Base-by-base conservation (phyloP, 176 grass and related monocot species). In the Cymbopogon citratus region DNA sequence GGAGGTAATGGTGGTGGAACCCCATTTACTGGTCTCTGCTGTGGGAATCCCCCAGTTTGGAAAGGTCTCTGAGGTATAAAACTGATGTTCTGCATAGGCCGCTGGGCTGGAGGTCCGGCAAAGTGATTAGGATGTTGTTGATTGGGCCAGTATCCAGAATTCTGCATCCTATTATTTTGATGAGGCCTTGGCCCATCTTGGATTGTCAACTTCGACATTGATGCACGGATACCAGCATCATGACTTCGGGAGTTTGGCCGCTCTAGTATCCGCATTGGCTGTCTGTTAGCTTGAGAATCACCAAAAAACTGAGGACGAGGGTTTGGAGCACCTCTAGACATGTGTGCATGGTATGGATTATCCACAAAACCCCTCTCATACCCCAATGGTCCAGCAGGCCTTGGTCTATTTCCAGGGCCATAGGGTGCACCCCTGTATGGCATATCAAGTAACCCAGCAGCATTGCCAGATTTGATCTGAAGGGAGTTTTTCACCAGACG, bases 401-500 rank as follows among this genome's bases (percentile, higher is more conserved):
- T 91, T 41, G 82, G 69, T 75, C 85, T 91, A 78, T 71, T 71
- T 56, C 81, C 82, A 64, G 43, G 80, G 34, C 70, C 77, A 85
- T 85, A 64, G 68, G 84, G 75, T 59, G 59, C 81, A 65, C 79
- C 87, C 48, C 87, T 83, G 56, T 84, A 95, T 79, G 96, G 85
- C 65, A 89, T 65, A 19, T 90, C 91, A 85, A 99, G 69, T 69
- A 93, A 36, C 39, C 82, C 90, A 62, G 86, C 83, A 86, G 87
- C 79, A 44, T 35, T 88, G 80, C 85, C 82, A 27, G 92, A 87
- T 87, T 84, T 99, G 4, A 86, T 90, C 83, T 99, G 92, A 35
- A 99, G 79, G 46, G 96, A 95, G 59, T 99, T 95, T 93, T 86
- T 99, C 43, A 99, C 80, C 56, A 99, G 89, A 68, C 96, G 91